phyloP scores from a whole-genome alignment of 192 early-diverging fungal species.

The Lunasporangiospora selenospora region DNA sequence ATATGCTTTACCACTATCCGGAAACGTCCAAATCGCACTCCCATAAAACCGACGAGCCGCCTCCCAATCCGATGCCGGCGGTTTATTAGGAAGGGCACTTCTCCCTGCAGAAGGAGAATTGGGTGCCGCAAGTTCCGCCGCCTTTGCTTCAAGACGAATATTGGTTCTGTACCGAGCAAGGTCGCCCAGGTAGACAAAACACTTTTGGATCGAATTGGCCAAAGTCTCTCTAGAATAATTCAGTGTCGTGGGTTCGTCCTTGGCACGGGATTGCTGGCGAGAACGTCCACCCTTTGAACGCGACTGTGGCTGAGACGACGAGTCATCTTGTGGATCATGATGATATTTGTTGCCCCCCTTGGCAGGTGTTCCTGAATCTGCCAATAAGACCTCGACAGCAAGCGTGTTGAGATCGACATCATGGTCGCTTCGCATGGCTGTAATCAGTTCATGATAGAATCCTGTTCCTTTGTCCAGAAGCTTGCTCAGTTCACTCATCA shows the following conservation, averaged over 20 bases:
- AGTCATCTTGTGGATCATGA: too few relatives aligned
- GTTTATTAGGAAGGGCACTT: neutral
- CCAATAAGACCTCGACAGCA: constrained; percentile 47
- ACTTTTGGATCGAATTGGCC: constrained; percentile 56
- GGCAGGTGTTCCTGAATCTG: constrained; percentile 3
- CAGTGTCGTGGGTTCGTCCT: constrained; percentile 4
- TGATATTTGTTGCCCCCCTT: neutral
- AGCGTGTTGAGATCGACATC: constrained; percentile 55
- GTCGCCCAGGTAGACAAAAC: constrained; percentile 62
- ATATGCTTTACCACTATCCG: constrained; percentile 48
- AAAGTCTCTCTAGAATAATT: constrained; percentile 29
- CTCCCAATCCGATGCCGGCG: constrained; percentile 23
- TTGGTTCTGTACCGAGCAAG: constrained; percentile 57
- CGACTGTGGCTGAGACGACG: neutral
- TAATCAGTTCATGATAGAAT: constrained; percentile 61
- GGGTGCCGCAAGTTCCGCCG: constrained; percentile 10
- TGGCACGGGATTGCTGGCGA: constrained; percentile 29
- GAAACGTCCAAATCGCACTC: constrained; percentile 23
- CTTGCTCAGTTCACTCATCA: constrained; percentile 50
- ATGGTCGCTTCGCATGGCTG: constrained; percentile 51
- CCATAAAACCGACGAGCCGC: constrained; percentile 25
- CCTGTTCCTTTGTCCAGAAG: constrained; percentile 57
- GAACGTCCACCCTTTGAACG: constrained; percentile 10
- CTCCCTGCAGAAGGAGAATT: constrained; percentile 3
- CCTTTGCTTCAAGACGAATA: constrained; percentile 30